Conservation (phyloP, 73 alveolate species). For the Strombidium stylifer region DNA sequence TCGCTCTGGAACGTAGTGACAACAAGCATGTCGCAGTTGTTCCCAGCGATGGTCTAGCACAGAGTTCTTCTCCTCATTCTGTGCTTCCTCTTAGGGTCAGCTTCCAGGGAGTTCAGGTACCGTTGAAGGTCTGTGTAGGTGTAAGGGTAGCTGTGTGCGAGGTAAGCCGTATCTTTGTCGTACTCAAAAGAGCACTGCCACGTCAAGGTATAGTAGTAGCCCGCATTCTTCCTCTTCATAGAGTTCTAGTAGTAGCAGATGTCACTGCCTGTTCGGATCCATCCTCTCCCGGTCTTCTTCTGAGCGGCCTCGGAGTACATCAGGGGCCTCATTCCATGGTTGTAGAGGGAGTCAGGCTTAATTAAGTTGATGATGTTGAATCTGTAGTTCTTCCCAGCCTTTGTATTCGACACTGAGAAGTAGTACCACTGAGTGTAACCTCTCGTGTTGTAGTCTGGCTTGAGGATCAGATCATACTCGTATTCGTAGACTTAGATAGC, state of each 20-base stretch:
- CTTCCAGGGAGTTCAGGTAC: slow-evolving; percentile 85
- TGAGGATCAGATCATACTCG: slow-evolving; percentile 53
- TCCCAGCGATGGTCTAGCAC: slow-evolving; percentile 84
- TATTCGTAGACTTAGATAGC: slow-evolving; percentile 62
- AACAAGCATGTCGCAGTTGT: slow-evolving; percentile 78
- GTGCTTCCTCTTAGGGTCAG: slow-evolving; percentile 74
- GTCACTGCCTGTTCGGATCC: slow-evolving; percentile 93
- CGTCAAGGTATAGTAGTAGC: slow-evolving; percentile 96
- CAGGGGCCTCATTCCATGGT: slow-evolving; percentile 54
- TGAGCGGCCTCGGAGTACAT: slow-evolving; percentile 39
- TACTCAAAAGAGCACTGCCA: slow-evolving; percentile 90
- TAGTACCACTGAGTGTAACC: slow-evolving; percentile 99
- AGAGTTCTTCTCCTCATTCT: slow-evolving; percentile 72
- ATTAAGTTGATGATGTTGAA: slow-evolving; percentile 41
- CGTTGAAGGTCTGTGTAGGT: slow-evolving; percentile 95
- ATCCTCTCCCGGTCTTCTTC: slow-evolving; percentile 51
- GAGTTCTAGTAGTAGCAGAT: slow-evolving; percentile 90
- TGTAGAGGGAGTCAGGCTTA: slow-evolving; percentile 37
- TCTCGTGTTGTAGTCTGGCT: slow-evolving; percentile 98
- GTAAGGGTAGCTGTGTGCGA: slow-evolving; percentile 99
- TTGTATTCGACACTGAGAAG: slow-evolving; percentile 94
- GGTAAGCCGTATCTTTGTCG: slow-evolving; percentile 95
- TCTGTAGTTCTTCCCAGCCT: slow-evolving; percentile 53
- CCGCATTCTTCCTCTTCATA: slow-evolving; percentile 86
- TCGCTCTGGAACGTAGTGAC: slow-evolving; percentile 78